Base-by-base conservation (phyloP, 2,329 filamentous ascomycete species). In the Aspergillus sp. region DNA sequence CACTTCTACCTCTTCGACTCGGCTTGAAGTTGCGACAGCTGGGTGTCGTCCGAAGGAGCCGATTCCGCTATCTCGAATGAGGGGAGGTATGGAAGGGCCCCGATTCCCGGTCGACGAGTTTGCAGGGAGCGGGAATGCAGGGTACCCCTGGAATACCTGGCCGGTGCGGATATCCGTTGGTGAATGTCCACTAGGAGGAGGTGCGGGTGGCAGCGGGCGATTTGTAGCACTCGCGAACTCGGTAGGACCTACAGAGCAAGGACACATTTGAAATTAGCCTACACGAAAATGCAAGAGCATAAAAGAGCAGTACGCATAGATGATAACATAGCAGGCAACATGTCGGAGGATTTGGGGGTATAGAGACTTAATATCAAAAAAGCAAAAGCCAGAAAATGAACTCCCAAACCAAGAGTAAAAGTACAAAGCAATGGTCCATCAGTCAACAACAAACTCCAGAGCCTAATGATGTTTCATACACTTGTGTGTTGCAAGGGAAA, bases 111-210 rank as follows among this genome's bases (percentile, higher is more conserved):
- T 77, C 58, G 80, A 78, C 47, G 86, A 77, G 68, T 84, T 82
- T 25, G 64, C 59, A 11, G 70, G 56, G 53, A 79, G 80, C 54
- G 87, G 85, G 69, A 90, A 91, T 31, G 82, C 82, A 39, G 84
- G 81, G 68, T 92, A 91, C 48, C 84, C 84, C 49, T 84, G 81
- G 75, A 95, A 96, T 64, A 88, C 87, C 60, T 95, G 90, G 43
- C 85, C 79, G 56, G 88, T 87, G 65, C 90, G 88, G 61, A 90
- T 82, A 69, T 93, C 89, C 61, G 86, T 84, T 60, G 82, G 77
- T 55, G 85, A 80, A 57, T 81, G 69, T 60, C 79, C 74, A 52
- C 76, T 64, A 61, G 83, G 79, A 15, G 65, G 57, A 83, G 84
- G 88, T 82, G 74, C 87, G 83, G 70, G 86, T 83, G 70, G 86